Evolutionary conservation across 805 yeast genomes (phyloP), one percentile per base, ranked within the genome.

Genomic region (Metschnikowia reukaufii): DNA sequence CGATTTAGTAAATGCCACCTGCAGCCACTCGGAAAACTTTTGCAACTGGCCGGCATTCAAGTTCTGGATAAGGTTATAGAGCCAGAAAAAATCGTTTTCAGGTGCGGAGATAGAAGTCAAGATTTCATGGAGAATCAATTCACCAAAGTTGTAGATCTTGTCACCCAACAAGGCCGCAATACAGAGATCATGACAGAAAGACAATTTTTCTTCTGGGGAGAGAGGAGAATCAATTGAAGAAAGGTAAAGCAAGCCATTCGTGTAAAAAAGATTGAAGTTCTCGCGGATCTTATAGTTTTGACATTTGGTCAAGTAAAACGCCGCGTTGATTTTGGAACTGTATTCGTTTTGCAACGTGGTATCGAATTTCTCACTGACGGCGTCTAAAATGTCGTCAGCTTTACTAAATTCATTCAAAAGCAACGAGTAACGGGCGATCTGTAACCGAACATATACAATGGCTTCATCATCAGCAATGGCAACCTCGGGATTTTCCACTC

Each of bases 71-170:
- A 91, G 68, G 40, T 84, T 78, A 52, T 82, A 79, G 51, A 94
- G 71, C 96, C 96, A 89, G 31, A 70, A 65, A 64, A 79, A 79
- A 37, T 72, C 71, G 34, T 79, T 65, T 43, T 70, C 74, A 21
- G 70, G 69, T 20, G 55, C 58, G 17, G 64, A 54, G 35, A 86
- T 75, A 33, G 73, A 66, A 35, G 71, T 63, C 65, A 90, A 78
- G 39, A 92, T 82, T 36, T 94, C 96, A 67, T 92, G 98, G 64
- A 90, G 82, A 50, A 94, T 77, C 52, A 94, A 78, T 69, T 94
- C 99, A 42, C 98, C 98, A 67, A 94, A 94, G 70, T 92, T 94
- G 74, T 89, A 94, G 57, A 92, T 88, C 60, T 81, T 83, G 62
- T 90, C 96, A 40, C 97, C 98, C 57, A 92, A 75, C 49, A 94